Percentiles rank a stretch among this genome's conserved stretches.
Evolutionary conservation across 352 stramenopile genomes (phyloP).

Genomic region (Stramenopiles sp.): DNA sequence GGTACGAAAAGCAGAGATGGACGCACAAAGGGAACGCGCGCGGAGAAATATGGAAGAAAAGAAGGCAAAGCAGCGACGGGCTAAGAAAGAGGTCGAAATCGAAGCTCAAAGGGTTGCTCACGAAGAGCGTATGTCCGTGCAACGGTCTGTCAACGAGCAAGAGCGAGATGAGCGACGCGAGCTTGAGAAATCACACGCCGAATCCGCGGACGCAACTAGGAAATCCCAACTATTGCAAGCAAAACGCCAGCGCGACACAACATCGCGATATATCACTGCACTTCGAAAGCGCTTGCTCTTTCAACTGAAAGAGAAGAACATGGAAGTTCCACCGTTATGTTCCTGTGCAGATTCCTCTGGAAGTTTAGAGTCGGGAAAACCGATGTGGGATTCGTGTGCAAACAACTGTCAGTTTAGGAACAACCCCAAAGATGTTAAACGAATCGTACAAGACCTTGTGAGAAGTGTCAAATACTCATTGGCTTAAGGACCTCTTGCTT

Average conservation of each 20-base stretch:
- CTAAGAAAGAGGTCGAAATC: not conserved
- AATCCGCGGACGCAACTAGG: not conserved
- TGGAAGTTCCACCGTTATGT: conserved; percentile 1
- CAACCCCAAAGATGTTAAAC: conserved; percentile 5
- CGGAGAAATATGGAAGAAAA: not conserved
- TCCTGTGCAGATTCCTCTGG: not conserved
- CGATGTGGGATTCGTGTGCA: conserved; percentile 1
- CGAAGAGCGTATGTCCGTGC: not conserved
- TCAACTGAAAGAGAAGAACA: conserved; percentile 2
- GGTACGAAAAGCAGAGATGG: conserved; percentile 5
- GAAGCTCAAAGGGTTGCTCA: not conserved
- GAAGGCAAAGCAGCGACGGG: not conserved
- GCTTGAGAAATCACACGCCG: not conserved
- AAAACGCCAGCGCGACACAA: not conserved
- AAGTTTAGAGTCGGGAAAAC: not conserved
- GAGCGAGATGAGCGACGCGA: not conserved
- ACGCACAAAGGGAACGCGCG: not conserved
- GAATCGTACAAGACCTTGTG: not conserved
- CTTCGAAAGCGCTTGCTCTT: not conserved
- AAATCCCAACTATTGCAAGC: not conserved
- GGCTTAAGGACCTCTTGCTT: too few relatives aligned
- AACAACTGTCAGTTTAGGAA: conserved; percentile 8
- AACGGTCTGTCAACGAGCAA: not conserved
- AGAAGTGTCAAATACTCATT: not conserved
- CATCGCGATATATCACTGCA: not conserved